Percentiles rank a stretch among this genome's conserved stretches.
These are phyloP conservation scores for Aegle marmelos DNA, from an alignment of 345 rosid species.

Conservation along the genomic window DNA sequence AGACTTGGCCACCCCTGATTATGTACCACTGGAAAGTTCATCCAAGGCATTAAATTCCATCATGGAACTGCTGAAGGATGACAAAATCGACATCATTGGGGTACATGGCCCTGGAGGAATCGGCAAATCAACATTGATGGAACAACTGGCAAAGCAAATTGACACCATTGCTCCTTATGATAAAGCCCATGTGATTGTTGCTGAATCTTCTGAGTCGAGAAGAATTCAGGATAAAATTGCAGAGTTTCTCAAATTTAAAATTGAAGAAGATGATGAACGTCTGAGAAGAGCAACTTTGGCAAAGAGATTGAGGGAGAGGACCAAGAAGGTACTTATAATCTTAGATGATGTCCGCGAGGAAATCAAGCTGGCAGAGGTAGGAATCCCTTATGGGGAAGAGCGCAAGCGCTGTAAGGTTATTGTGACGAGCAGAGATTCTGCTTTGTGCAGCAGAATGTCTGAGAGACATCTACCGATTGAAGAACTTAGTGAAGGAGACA, in stretches of 20 bases:
- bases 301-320: neutral
- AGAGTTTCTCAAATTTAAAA: neutral
- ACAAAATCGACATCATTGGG: neutral
- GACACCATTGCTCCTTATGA: conserved; percentile 4
- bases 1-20: neutral
- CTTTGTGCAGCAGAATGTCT: conserved; percentile 15
- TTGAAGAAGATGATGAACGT: conserved; percentile 2
- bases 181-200: neutral
- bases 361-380: conserved; percentile 17
- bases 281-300: conserved; percentile 19
- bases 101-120: neutral
- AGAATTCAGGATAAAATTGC: conserved; percentile 23
- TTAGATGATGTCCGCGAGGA: conserved; percentile 29
- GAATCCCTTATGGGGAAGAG: conserved; percentile 14
- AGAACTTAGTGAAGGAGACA: conserved; percentile 13
- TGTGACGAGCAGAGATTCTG: conserved; percentile 10
- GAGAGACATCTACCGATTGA: neutral
- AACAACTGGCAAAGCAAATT: neutral
- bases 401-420: conserved; percentile 27
- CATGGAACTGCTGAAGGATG: neutral
- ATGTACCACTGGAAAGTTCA: neutral
- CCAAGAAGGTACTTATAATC: conserved; percentile 26
- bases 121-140: neutral
- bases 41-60: neutral
- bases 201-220: conserved; percentile 7